Evolutionary conservation across 1,284 basidiomycete genomes (phyloP).

Genomic region (Trametes pubescens): DNA sequence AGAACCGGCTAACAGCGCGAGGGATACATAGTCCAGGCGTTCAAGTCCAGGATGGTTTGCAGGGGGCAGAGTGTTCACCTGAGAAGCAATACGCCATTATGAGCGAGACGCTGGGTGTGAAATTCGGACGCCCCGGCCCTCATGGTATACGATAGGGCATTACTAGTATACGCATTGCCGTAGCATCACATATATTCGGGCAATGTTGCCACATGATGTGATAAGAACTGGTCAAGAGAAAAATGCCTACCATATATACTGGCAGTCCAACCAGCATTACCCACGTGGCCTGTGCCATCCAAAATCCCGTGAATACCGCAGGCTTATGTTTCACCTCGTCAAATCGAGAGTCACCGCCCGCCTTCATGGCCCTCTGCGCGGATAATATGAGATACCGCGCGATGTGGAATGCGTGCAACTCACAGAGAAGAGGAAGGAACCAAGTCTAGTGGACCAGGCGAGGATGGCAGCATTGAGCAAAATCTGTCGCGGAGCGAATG

Average conservation of each 20-base stretch:
- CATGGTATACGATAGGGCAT: background rate
- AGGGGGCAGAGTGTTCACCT: conserved; percentile 69
- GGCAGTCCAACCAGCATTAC: conserved; percentile 74
- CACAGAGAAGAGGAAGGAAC: conserved; percentile 67
- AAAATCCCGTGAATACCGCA: conserved; percentile 65
- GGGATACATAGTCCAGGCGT: conserved; percentile 62
- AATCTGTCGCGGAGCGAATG: conserved; percentile 69
- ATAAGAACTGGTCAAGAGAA: background rate
- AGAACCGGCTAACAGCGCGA: conserved; percentile 66
- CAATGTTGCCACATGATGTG: background rate
- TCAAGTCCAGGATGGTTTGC: conserved; percentile 65
- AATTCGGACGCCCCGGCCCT: too few relatives aligned
- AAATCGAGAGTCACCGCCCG: conserved; percentile 72
- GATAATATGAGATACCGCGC: background rate
- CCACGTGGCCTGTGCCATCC: conserved; percentile 82
- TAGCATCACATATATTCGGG: conserved; percentile 16
- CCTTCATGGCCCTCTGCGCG: conserved; percentile 53
- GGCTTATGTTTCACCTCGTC: conserved; percentile 74
- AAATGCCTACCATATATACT: conserved; percentile 61
- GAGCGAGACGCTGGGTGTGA: background rate
- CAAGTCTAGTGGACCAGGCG: conserved; percentile 72
- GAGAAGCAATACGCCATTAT: background rate
- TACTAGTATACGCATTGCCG: too few relatives aligned
- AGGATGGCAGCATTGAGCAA: conserved; percentile 60
- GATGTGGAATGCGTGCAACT: conserved; percentile 23